Evolutionary conservation across 768 basidiomycete species (phyloP), one percentile per base, ranked within the genome.

Genomic region (Serpula lacrymans): DNA sequence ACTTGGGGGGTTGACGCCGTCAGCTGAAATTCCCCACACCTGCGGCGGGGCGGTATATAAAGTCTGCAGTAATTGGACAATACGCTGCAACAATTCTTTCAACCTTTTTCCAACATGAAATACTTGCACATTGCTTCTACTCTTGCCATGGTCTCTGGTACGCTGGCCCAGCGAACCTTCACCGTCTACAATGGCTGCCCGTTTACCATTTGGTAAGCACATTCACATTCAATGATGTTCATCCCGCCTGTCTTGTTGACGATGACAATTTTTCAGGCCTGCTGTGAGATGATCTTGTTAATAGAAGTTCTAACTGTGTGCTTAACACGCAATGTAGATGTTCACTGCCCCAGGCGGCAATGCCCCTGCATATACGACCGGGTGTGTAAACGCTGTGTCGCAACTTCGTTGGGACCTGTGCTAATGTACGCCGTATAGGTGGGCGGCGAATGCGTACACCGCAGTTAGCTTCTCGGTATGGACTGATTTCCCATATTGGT

Each of bases 181-280:
- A 78, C 74, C 0, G 77, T 78, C 18, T 67, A 68, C 52, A 85
- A 84, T 61, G 68, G 61, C 3, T 84, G 83, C 51, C 72, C 80
- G 0, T 84, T 81, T 60, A 84, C 81, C 3, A 71, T 84, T 45
- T 84, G 83, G 83, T 82, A 51, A 39, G 67, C 37, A 33, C 22
- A 13, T 34, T 17, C 27, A 14, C 21, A 28, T 12, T 33, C 37
- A 27, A n/a, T 30, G 5, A 3, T 24, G 9, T 31, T 11, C 10
- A 6, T 22, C 14, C 37, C n/a, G n/a, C n/a, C n/a, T n/a, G n/a
- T 39, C 8, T 18, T 16, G 20, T 21, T 31, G 12, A 18, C 17
- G 17, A 24, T 21, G 4, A 48, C 39, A 20, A 43, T 4, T 22
- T 14, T 35, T n/a, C 37, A 75, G 75, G 75, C 76, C 72, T 30